Evolutionary conservation across 495 filamentous ascomycete species (phyloP).

Genomic region (Penicillium odoratum): DNA sequence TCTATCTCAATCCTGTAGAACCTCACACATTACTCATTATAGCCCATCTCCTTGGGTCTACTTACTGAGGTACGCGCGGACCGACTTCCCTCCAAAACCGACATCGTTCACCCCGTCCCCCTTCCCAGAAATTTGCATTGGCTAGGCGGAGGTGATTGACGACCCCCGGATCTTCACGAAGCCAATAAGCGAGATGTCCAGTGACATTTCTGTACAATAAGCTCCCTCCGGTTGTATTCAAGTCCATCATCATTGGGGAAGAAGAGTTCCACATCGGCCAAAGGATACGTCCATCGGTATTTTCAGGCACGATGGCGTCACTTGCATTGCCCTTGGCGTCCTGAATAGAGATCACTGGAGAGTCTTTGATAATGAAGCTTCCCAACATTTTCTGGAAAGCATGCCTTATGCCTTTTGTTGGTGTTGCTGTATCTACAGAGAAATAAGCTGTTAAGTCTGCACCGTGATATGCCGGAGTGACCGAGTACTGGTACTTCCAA

Average conservation of each 20-base stretch:
- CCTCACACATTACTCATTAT: neutral
- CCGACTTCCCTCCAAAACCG: slow-evolving; percentile 55
- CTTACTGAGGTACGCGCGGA: slow-evolving; percentile 12
- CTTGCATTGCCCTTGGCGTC: slow-evolving; percentile 13
- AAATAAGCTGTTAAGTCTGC: slow-evolving; percentile 57
- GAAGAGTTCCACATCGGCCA: slow-evolving; percentile 15
- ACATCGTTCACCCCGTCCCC: slow-evolving; percentile 54
- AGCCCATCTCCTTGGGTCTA: neutral
- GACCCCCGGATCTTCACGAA: slow-evolving; percentile 42
- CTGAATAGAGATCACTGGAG: slow-evolving; percentile 38
- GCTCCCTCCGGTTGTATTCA: slow-evolving; percentile 23
- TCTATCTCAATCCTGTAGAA: neutral
- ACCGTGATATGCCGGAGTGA: slow-evolving; percentile 59
- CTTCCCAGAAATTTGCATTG: slow-evolving; percentile 56
- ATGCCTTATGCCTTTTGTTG: slow-evolving; percentile 15
- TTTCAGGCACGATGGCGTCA: slow-evolving; percentile 13
- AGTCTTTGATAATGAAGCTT: slow-evolving; percentile 53
- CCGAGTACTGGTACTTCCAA: slow-evolving; percentile 63
- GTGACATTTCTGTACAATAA: slow-evolving; percentile 14
- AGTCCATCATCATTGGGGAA: slow-evolving; percentile 15
- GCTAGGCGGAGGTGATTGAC: slow-evolving; percentile 48
- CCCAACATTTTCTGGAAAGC: slow-evolving; percentile 40
- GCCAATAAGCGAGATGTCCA: slow-evolving; percentile 14
- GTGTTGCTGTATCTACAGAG: slow-evolving; percentile 21
- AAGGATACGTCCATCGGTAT: slow-evolving; percentile 1